These are phyloP conservation scores for Neopestalotiopsis sp. DNA, from an alignment of 2,329 filamentous ascomycete species.

Conservation along the genomic window DNA sequence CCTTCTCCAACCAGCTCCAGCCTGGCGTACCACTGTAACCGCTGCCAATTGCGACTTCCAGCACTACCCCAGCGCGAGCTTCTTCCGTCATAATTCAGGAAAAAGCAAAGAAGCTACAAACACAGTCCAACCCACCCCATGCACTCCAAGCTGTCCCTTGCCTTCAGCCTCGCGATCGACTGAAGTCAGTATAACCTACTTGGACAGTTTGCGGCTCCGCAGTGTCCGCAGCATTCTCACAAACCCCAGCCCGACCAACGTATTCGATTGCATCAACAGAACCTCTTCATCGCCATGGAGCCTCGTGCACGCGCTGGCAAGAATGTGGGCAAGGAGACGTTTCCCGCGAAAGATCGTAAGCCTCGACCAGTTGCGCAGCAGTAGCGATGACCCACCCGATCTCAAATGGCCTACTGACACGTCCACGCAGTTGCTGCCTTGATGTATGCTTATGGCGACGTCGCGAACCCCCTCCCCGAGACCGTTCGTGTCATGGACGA, in stretches of 20 bases:
- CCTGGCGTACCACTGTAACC: neutral
- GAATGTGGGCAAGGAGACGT: conserved; percentile 85
- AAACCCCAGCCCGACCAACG: conserved; percentile 2
- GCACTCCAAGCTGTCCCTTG: neutral
- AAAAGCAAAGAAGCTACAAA: neutral
- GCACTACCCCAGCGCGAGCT: neutral
- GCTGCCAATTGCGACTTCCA: neutral
- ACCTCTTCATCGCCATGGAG: conserved; percentile 59
- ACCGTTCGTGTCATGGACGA: conserved; percentile 91
- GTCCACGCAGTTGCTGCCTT: conserved; percentile 67
- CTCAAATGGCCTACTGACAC: conserved; percentile 17
- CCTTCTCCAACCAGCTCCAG: conserved; percentile 1
- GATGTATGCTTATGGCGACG: conserved; percentile 82
- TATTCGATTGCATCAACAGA: neutral
- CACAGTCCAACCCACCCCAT: neutral
- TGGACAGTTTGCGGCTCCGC: neutral
- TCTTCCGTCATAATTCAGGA: neutral
- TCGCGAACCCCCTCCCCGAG: conserved; percentile 76
- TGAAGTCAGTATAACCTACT: neutral
- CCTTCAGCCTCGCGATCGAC: neutral
- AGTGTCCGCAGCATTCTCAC: neutral
- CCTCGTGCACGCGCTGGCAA: conserved; percentile 78
- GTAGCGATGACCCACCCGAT: conserved; percentile 18
- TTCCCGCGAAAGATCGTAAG: conserved; percentile 73
- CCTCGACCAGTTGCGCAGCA: conserved; percentile 23